These are phyloP conservation scores for Suillus discolor DNA, from an alignment of 768 basidiomycete species.

Conservation along the genomic window DNA sequence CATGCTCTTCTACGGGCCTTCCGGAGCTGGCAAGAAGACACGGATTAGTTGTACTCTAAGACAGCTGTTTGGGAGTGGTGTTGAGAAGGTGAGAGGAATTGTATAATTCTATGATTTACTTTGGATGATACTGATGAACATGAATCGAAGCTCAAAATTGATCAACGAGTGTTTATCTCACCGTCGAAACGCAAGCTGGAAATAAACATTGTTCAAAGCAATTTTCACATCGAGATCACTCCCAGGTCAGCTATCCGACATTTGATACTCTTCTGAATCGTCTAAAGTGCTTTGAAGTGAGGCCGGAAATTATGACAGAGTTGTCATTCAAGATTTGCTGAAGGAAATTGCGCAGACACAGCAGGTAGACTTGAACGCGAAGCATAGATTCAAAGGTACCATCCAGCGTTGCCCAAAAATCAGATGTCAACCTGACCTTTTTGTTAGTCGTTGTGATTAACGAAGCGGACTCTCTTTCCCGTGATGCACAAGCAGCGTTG, in stretches of 20 bases:
- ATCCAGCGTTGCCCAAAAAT: not conserved
- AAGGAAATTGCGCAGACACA: slow-evolving; percentile 99
- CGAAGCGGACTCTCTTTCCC: slow-evolving; percentile 91
- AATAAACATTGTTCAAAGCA: slow-evolving; percentile 96
- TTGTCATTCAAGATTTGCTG: slow-evolving; percentile 94
- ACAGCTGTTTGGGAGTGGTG: slow-evolving; percentile 88
- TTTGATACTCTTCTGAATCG: not conserved
- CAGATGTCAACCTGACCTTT: slow-evolving; percentile 4
- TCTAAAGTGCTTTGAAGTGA: slow-evolving; percentile 56
- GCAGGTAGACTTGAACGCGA: slow-evolving; percentile 94
- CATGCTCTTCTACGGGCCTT: slow-evolving; percentile 96
- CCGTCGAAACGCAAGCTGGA: slow-evolving; percentile 94
- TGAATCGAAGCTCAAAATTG: slow-evolving; percentile 84
- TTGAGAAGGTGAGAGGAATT: slow-evolving; percentile 72
- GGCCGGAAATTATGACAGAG: slow-evolving; percentile 92
- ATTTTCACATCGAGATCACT: slow-evolving; percentile 97
- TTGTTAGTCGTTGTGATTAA: slow-evolving; percentile 92
- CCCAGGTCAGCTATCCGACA: slow-evolving; percentile 66
- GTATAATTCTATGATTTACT: not conserved
- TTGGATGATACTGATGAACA: not conserved
- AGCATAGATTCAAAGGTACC: slow-evolving; percentile 94
- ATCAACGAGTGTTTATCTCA: slow-evolving; percentile 93
- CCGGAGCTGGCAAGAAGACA: slow-evolving; percentile 98
- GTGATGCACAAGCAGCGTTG: slow-evolving; percentile 96
- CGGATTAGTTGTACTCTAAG: slow-evolving; percentile 87